Base-by-base conservation (phyloP, 306 rosid genomes). In the Canavalia ensiformis region DNA sequence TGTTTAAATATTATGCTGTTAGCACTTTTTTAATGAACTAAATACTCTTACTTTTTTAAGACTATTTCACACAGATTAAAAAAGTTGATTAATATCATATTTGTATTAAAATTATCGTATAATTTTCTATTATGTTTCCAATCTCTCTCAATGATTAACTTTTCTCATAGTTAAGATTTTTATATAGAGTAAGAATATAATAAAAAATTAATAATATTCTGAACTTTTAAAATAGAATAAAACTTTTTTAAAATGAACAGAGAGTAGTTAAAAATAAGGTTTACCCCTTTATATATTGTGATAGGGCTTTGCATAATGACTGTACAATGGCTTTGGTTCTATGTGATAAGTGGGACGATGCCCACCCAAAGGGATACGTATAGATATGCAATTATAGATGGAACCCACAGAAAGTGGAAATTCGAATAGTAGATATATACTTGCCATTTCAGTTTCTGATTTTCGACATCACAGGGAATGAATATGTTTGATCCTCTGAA, bases 401-500 rank as follows among this genome's bases (percentile, higher is more conserved):
- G 58, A 64, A 56, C 68, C 76, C 68, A 76, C 58, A 80, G 44
- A 63, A 74, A 64, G 55, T 44, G 74, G 50, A 63, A 66, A 31
- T 34, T 42, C 45, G 29, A 66, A 59, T 72, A 56, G 56, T 41
- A 72, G 34, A 33, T 44, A 72, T 33, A 83, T 55, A 45, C 68
- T 28, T 50, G 80, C 45, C 67, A 82, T 66, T 66, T 31, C 62
- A 33, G 66, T 71, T 88, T 66, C 64, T 7, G 81, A 72, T 55
- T 75, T 81, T 47, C 46, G 41, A 50, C 44, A 62, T 88, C 77
- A 91, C 74, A 95, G 80, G 41, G 89, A 85, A 84, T 89, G 92
- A 63, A 86, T 50, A 45, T 82, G 84, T 81, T 91, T 91, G 62
- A 81, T 92, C 84, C 88, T 91, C 81, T 88, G 88, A 75, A 92